Evolutionary conservation across 495 filamentous ascomycete species (phyloP).

Genomic region (Astrothelium subdiscretum): DNA sequence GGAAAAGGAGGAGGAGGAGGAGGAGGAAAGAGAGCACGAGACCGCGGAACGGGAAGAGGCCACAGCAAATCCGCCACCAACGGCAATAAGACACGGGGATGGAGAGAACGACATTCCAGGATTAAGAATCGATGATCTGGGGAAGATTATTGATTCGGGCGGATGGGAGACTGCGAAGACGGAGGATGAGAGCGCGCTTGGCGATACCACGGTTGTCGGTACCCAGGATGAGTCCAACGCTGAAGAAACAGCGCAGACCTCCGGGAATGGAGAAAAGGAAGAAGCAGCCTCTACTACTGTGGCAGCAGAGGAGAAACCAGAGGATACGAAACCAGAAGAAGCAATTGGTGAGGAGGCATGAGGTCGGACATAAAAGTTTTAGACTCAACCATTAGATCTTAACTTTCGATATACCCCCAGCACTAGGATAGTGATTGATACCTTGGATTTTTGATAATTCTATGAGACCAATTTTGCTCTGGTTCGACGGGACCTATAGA

Average conservation of each 20-base stretch:
- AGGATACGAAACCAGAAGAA: not conserved
- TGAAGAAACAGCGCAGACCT: not conserved
- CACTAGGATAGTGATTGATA: too few relatives aligned
- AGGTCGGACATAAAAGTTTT: not conserved
- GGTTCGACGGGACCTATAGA: too few relatives aligned
- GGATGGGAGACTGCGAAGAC: not conserved
- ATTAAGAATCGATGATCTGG: not conserved
- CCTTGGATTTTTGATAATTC: too few relatives aligned
- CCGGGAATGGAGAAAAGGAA: not conserved
- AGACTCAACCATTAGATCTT: not conserved
- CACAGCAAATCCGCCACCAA: not conserved
- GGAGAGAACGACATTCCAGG: not conserved
- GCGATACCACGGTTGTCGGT: not conserved
- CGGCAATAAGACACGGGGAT: not conserved
- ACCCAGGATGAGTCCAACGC: not conserved
- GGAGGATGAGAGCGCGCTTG: not conserved
- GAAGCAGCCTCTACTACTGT: not conserved
- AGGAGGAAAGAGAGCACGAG: not conserved
- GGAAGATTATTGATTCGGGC: not conserved
- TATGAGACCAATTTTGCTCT: too few relatives aligned
- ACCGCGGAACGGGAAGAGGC: not conserved
- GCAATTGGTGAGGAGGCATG: not conserved
- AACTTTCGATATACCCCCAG: not conserved
- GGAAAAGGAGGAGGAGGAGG: constrained; percentile 21
- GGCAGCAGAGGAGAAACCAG: not conserved